phyloP scores from a whole-genome alignment of 208 protist species.

The Wallacemonas rigidus region DNA sequence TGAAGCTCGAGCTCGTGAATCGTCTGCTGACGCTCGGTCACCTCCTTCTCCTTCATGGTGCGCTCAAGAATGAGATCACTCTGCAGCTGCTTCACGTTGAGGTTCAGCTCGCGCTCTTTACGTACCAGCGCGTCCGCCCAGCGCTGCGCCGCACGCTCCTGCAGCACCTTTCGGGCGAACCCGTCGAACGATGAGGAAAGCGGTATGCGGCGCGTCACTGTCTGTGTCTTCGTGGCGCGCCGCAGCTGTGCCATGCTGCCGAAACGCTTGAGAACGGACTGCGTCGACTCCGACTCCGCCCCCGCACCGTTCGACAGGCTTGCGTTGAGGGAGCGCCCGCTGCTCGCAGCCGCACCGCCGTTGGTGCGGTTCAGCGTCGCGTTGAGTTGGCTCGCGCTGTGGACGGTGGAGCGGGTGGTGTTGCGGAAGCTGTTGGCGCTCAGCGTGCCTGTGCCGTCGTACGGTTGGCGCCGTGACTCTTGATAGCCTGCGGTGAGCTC shows the following conservation, averaged over 20 bases:
- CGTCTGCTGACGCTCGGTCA: constrained; percentile 64
- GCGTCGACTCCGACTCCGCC: constrained; percentile 11
- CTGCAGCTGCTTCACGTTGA: constrained; percentile 93
- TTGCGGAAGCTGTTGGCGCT: constrained; percentile 22
- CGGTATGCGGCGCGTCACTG: constrained; percentile 59
- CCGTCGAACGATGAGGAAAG: constrained; percentile 66
- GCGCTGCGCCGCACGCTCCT: constrained; percentile 84
- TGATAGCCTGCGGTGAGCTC: constrained; percentile 84
- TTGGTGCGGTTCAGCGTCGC: constrained; percentile 19
- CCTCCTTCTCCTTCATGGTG: constrained; percentile 75
- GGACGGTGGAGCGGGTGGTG: constrained; percentile 12
- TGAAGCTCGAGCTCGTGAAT: constrained; percentile 62
- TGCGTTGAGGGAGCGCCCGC: constrained; percentile 21
- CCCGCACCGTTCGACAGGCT: constrained; percentile 1
- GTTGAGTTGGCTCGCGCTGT: constrained; percentile 20
- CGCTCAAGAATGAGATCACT: constrained; percentile 79
- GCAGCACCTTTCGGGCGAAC: constrained; percentile 81
- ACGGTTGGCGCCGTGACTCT: constrained; percentile 29
- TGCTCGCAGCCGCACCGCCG: constrained; percentile 12
- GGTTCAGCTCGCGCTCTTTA: constrained; percentile 89
- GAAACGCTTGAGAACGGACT: constrained; percentile 45
- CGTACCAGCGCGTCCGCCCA: constrained; percentile 89
- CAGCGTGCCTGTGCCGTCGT: constrained; percentile 22
- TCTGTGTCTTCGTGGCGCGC: constrained; percentile 23
- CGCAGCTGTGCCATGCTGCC: constrained; percentile 71